Evolutionary conservation across 2,329 filamentous ascomycete species (phyloP), one percentile per base, ranked within the genome.

Genomic region (Botrytis paeoniae): DNA sequence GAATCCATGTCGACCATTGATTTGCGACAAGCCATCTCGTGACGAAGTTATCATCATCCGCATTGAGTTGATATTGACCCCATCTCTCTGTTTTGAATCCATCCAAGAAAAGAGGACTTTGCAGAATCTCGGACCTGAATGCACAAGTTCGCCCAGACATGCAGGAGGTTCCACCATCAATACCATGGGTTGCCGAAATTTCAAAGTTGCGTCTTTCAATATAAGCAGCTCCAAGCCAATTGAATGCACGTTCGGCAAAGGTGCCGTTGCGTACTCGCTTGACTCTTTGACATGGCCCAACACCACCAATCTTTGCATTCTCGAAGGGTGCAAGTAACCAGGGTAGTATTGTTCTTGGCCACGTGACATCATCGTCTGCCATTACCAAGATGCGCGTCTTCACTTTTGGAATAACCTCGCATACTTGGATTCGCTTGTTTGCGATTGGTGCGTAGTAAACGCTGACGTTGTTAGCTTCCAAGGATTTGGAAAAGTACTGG

Each of bases 11-110:
- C 84, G 97, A 94, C 93, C 94, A 97, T 77, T 91, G 88, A 84
- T 97, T 92, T 76, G 90, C 93, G 78, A 98, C 95, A 80, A 98
- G 88, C 95, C 95, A 98, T 73, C 95, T 91, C 10, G 95, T 98
- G 78, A 98, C 93, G 84, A 98, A 98, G 84, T 98, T 98, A 86
- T 98, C 95, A 82, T 98, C 95, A 82, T 98, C 95, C 39, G 95
- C 94, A 80, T 98, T 98, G 75, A 98, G 87, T 80, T 95, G 95
- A 83, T 92, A 97, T 79, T 92, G 90, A 66, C 92, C 88, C 93
- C 93, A 97, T 78, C 92, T 92, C 84, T 98, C 95, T 72, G 95
- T 94, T 77, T 93, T 95, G 85, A 98, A 98, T 63, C 91, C 93
- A 76, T 95, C 89, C 60, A 94, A 90, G 82, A 98, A 98, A 70